phyloP scores from a whole-genome alignment of 2,329 filamentous ascomycete species.

The Monosporascus sp. region DNA sequence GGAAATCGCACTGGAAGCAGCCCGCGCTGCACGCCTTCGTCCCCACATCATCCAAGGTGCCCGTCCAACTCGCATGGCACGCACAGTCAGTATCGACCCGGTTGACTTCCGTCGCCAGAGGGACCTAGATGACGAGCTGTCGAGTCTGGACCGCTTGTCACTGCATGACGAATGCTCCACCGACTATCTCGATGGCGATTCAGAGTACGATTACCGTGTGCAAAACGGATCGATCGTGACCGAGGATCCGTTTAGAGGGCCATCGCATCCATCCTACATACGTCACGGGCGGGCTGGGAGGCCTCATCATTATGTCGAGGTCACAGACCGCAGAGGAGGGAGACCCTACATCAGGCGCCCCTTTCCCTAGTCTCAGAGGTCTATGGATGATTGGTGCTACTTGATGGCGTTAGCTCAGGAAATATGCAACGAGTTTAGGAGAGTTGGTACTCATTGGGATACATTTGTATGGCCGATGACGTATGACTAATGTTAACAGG shows the following conservation, averaged over 20 bases:
- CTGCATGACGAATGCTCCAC: constrained; percentile 11
- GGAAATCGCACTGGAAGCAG: background rate
- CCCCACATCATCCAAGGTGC: background rate
- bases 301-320: background rate
- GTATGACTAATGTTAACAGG: too few relatives aligned
- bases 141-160: constrained; percentile 6
- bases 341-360: background rate
- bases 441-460: too few relatives aligned
- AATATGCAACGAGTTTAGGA: too few relatives aligned
- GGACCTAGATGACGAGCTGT: constrained; percentile 5
- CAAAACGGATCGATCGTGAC: constrained; percentile 17
- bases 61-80: background rate
- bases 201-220: constrained; percentile 11
- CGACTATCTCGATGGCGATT: constrained; percentile 2
- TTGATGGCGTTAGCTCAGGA: too few relatives aligned
- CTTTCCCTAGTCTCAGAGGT: too few relatives aligned
- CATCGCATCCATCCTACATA: background rate
- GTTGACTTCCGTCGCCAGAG: constrained; percentile 1
- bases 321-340: background rate
- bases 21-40: background rate
- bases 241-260: constrained; percentile 15
- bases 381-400: too few relatives aligned
- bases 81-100: background rate
- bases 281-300: background rate
- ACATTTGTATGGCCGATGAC: too few relatives aligned